Conservation (phyloP, 495 filamentous ascomycete genomes). For the Hypoxylon fragiforme region DNA sequence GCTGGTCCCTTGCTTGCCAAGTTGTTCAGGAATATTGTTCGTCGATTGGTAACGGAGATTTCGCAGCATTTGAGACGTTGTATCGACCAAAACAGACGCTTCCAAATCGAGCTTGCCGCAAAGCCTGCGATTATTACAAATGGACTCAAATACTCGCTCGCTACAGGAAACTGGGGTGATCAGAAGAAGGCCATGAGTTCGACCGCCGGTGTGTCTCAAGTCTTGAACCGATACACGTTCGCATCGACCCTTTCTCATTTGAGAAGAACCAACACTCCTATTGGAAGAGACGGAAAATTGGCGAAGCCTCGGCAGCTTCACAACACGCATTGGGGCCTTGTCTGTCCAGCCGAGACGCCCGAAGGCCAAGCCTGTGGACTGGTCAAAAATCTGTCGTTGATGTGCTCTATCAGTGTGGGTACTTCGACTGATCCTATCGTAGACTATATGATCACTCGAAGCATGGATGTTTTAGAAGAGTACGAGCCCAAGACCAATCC, state of each 20-base stretch:
- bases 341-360: constrained; percentile 96
- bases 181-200: constrained; percentile 95
- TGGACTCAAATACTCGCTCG: constrained; percentile 92
- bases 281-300: constrained; percentile 96
- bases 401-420: constrained; percentile 97
- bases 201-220: constrained; percentile 96
- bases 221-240: constrained; percentile 96
- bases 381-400: constrained; percentile 96
- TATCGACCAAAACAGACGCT: constrained; percentile 83
- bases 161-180: constrained; percentile 99
- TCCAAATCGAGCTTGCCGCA: constrained; percentile 85
- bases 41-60: constrained; percentile 84
- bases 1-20: constrained; percentile 92
- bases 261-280: constrained; percentile 94
- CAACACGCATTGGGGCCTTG: constrained; percentile 98
- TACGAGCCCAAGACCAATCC: constrained; percentile 88
- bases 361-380: constrained; percentile 98
- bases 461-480: constrained; percentile 96
- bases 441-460: constrained; percentile 89
- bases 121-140: constrained; percentile 90
- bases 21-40: constrained; percentile 85
- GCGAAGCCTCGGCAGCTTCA: constrained; percentile 97
- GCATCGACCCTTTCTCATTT: constrained; percentile 95
- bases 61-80: constrained; percentile 87
- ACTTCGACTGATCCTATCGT: constrained; percentile 85